Base-by-base conservation (phyloP, 129 eudicot genomes). In the Centrapalus pauciflorus region DNA sequence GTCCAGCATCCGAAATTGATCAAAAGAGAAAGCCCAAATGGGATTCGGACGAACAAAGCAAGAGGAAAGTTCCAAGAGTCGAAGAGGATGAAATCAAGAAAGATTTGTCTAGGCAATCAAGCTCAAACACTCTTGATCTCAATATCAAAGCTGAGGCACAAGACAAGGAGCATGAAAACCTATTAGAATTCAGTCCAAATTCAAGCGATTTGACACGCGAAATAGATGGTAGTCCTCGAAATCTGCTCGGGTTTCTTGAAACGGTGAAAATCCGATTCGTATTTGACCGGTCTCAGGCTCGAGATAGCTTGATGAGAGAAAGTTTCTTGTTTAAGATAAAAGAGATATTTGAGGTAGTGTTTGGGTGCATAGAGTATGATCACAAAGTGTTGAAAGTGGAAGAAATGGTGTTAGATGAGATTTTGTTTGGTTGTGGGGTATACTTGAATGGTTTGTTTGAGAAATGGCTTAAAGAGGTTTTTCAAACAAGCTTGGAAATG, bases 401-500 rank as follows among this genome's bases (percentile, higher is more conserved):
- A 27, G 79, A 77, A 45, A 52, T 23, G 63, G 80, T 87, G 70
- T 67, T 87, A 65, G 88, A 79, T 70, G 82, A 84, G 69, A 64
- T 87, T n/a, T 72, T 81, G 41, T 43, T 29, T 23, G 85, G 95
- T 29, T 81, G 71, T 64, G 95, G 88, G 46, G 49, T 62, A 68
- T 81, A 79, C 72, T 84, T 82, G 37, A 70, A 84, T 62, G 74
- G 75, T 62, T 71, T 87, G 84, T 87, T 87, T 82, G 90, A 83
- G 35, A 70, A 84, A 71, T 87, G 95, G 95, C 82, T 84, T 52
- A 88, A 82, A 84, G 96, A 88, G 69, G 70, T 88, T 82, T 88
- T 88, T 61, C 82, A 84, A 84, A 77, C 84, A 46, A 89, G 87
- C 76, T 78, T 89, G 78, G 35, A 55, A 32, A 61, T 61, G 16